phyloP scores from a whole-genome alignment of 331 rosid genomes.

The Ulmus americana region DNA sequence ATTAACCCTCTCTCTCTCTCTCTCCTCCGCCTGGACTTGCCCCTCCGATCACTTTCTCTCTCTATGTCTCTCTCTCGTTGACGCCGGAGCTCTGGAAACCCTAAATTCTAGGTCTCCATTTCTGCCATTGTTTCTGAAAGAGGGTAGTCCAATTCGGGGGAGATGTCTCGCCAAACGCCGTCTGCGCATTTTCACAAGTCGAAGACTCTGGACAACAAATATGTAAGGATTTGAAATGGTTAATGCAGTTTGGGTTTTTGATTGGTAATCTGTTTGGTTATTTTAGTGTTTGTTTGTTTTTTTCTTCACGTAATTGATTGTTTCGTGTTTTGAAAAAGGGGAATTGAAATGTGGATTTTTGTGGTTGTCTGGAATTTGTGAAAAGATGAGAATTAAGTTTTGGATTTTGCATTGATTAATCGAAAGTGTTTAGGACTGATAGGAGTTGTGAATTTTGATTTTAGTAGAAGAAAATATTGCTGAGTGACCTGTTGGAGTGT shows the following conservation, averaged over 20 bases:
- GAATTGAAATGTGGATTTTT: not conserved
- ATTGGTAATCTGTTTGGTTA: not conserved
- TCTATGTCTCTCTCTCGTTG: not conserved
- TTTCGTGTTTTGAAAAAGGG: too few species aligned
- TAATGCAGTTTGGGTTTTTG: slow-evolving; percentile 14
- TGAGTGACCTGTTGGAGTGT: not conserved
- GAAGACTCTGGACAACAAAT: slow-evolving; percentile 95
- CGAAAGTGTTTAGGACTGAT: not conserved
- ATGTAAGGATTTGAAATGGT: slow-evolving; percentile 34
- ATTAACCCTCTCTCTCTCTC: not conserved
- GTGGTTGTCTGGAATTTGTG: not conserved
- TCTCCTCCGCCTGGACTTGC: not conserved
- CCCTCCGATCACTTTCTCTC: not conserved
- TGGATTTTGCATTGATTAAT: not conserved
- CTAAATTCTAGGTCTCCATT: slow-evolving; percentile 7
- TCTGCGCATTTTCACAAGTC: slow-evolving; percentile 73
- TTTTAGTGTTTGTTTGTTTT: not conserved
- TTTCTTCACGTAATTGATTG: not conserved
- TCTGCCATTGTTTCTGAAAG: slow-evolving; percentile 27
- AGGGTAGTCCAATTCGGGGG: slow-evolving; percentile 20
- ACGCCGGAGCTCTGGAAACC: slow-evolving; percentile 15
- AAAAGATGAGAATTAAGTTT: not conserved
- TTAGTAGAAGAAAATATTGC: not conserved
- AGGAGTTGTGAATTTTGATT: not conserved
- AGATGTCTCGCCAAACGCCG: slow-evolving; percentile 78